A percentile compares a stretch with the other conserved stretches of the same genome.
phyloP scores from a whole-genome alignment of 2,329 filamentous ascomycete genomes.

The Alternaria sp. region DNA sequence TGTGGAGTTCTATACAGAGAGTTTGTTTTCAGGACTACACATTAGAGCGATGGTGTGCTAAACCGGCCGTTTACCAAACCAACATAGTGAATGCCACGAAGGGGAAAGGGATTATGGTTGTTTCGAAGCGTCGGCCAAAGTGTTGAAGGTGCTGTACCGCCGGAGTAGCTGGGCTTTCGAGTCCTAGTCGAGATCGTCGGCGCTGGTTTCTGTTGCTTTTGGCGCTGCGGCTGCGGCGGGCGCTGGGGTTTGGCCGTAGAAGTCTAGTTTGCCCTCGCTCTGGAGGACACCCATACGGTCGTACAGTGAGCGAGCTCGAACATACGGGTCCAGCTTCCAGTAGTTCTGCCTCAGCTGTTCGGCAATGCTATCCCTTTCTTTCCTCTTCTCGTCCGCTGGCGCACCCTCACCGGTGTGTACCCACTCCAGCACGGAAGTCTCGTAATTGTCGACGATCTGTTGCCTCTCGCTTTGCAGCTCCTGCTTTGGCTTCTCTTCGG shows the following conservation, averaged over 20 bases:
- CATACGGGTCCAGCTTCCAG: constrained; percentile 87
- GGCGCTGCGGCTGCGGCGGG: constrained; percentile 4
- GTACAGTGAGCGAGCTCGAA: constrained; percentile 82
- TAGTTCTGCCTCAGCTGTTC: constrained; percentile 74
- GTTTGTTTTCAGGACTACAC: neutral
- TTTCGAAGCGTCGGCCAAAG: neutral
- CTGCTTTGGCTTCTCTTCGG: constrained; percentile 66
- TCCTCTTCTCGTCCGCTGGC: constrained; percentile 55
- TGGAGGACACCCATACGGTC: constrained; percentile 79
- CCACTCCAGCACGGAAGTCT: constrained; percentile 78
- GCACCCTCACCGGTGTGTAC: constrained; percentile 59
- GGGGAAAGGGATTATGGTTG: neutral
- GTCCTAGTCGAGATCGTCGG: constrained; percentile 46
- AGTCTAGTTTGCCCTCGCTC: constrained; percentile 71
- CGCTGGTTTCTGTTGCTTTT: constrained; percentile 30
- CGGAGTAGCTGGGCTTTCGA: neutral
- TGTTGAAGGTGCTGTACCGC: neutral
- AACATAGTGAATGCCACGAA: neutral
- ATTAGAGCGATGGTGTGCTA: neutral
- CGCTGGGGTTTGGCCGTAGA: constrained; percentile 62
- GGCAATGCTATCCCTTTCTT: constrained; percentile 67
- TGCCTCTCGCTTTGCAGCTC: constrained; percentile 69
- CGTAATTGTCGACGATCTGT: constrained; percentile 73
- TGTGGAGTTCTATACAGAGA: neutral
- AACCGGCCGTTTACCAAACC: neutral